Evolutionary conservation across 306 rosid species (phyloP), one percentile per base, ranked within the genome.

Genomic region (Mimosa bimucronata): DNA sequence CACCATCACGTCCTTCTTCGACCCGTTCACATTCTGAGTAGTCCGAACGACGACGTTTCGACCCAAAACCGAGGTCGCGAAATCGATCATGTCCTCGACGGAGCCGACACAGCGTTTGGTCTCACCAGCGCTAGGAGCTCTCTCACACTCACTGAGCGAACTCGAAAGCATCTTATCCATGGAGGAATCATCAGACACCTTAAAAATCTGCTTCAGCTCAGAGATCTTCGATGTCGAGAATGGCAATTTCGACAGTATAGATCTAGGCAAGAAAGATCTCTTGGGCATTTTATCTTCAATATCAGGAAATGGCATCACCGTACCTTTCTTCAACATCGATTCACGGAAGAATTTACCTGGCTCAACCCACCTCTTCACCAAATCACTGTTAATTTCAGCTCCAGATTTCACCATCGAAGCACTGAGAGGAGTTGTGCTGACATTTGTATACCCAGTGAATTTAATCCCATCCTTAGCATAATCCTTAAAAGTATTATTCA

Each of bases 251-350:
- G 97, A 86, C n/a, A 85, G 28, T 2, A 96, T 89, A 0, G 83
- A 76, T 26, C 99, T 93, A 85, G 99, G 99, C 41, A 96, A 70
- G 85, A 96, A 96, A 40, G 98, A 93, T 93, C 99, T 93, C 84
- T 84, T 42, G 0, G 99, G 99, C 96, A 93, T 90, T 87, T 87
- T 96, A 86, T 96, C 99, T 11, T 69, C 84, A 23, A 96, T 81
- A 79, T 96, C 98, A 16, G 99, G 99, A 90, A 96, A 89, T 0
- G 92, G 91, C 93, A 91, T 87, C 66, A 96, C 93, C 2, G 69
- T 79, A 15, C 99, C 94, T 73, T 91, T 79, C 80, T 86, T 93
- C 77, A 96, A 7, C 94, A 84, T 88, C 55, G 93, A 85, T 66
- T 96, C 97, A 1, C 98, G 71, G 48, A 96, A 96, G 84, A 96